These are phyloP conservation scores for Asterophora lycoperdoides DNA, from an alignment of 768 basidiomycete genomes.

Conservation along the genomic window DNA sequence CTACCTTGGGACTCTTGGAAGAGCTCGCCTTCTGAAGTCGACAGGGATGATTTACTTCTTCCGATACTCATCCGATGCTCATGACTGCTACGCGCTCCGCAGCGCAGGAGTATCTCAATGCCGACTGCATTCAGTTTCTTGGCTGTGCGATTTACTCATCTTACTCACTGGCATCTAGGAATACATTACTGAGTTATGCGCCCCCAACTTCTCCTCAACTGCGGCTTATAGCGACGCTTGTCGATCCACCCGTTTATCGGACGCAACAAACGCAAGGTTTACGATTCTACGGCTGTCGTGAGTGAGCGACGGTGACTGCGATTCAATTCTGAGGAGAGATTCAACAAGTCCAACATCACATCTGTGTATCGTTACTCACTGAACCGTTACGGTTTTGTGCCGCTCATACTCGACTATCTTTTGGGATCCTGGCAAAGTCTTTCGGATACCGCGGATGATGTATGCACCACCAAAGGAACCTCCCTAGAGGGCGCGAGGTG, in stretches of 20 bases:
- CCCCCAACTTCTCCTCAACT: background rate
- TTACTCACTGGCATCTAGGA: background rate
- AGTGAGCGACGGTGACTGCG: constrained; percentile 29
- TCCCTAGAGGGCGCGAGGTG: constrained; percentile 25
- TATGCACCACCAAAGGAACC: constrained; percentile 50
- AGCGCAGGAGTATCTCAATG: background rate
- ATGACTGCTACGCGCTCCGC: background rate
- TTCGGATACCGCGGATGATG: constrained; percentile 45
- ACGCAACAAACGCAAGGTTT: constrained; percentile 44
- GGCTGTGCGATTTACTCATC: background rate
- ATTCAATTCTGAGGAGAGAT: constrained; percentile 34
- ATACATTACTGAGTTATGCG: constrained; percentile 5
- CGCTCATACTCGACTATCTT: constrained; percentile 37
- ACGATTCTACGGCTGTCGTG: constrained; percentile 48
- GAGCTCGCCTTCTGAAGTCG: no score
- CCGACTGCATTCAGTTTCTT: background rate
- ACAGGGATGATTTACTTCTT: no score
- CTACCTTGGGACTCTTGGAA: background rate
- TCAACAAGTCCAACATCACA: background rate
- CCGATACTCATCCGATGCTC: no score
- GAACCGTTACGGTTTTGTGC: constrained; percentile 48
- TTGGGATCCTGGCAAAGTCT: constrained; percentile 29
- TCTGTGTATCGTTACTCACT: constrained; percentile 29
- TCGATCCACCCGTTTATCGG: constrained; percentile 34
- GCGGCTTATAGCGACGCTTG: constrained; percentile 21